Conservation (phyloP, 2,329 filamentous ascomycete genomes). For the Phaeophleospora eucalypticola region DNA sequence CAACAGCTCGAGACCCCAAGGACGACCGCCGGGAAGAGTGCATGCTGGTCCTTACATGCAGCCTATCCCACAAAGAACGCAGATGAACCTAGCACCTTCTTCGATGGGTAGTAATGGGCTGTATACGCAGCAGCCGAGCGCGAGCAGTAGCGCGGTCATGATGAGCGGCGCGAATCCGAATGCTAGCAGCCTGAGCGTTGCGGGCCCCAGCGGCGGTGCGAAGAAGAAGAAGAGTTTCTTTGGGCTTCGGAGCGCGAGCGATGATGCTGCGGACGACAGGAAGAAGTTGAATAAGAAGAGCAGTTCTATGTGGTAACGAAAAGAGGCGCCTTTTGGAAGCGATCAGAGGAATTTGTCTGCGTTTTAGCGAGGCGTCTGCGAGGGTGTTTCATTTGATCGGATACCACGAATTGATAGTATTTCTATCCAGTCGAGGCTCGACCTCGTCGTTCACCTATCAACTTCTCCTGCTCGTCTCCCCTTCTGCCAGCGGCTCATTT, state of each 20-base stretch:
- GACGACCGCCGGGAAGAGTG: background rate
- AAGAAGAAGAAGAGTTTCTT: slow-evolving; percentile 37
- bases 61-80: slow-evolving; percentile 21
- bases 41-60: slow-evolving; percentile 18
- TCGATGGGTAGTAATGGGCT: slow-evolving; percentile 22
- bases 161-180: slow-evolving; percentile 32
- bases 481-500: no score
- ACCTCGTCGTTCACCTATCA: no score
- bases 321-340: background rate
- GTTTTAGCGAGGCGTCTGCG: slow-evolving; percentile 2
- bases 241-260: slow-evolving; percentile 32
- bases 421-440: no score
- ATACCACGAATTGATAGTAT: no score
- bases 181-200: slow-evolving; percentile 14
- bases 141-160: slow-evolving; percentile 26
- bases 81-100: slow-evolving; percentile 13
- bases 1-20: slow-evolving; percentile 9
- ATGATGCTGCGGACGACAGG: slow-evolving; percentile 21
- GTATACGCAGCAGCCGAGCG: slow-evolving; percentile 31
- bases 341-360: no score
- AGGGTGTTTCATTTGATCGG: background rate
- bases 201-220: slow-evolving; percentile 1
- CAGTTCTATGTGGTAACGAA: slow-evolving; percentile 40
- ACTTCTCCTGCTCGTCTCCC: no score
- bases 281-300: slow-evolving; percentile 41